These are phyloP conservation scores for Verticillium nonalfalfae DNA, from an alignment of 2,329 filamentous ascomycete species.

Conservation along the genomic window DNA sequence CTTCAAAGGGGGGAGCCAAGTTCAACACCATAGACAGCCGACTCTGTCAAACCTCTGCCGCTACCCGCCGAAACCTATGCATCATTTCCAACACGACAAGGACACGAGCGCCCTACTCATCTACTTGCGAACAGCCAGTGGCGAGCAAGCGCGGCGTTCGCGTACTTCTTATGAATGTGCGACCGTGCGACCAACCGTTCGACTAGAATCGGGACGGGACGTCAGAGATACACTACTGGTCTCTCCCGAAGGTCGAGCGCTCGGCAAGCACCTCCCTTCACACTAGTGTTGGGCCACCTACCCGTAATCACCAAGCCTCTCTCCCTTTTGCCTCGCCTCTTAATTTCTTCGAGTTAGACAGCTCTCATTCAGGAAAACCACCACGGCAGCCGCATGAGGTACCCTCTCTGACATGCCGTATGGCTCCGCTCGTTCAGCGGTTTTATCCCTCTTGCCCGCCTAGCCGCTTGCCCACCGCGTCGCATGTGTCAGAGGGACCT, in stretches of 20 bases:
- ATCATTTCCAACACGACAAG: neutral
- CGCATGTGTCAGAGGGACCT: neutral
- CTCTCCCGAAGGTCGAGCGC: neutral
- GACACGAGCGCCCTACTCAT: neutral
- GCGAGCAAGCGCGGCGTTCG: neutral
- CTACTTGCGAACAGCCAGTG: neutral
- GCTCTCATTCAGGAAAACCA: neutral
- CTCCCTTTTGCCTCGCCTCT: neutral
- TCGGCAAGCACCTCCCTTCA: neutral
- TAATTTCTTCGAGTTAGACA: neutral
- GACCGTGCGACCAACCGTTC: neutral
- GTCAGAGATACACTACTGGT: neutral
- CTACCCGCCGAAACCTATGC: neutral
- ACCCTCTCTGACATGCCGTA: neutral
- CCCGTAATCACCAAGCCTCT: neutral
- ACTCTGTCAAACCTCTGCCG: neutral
- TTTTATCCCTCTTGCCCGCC: neutral
- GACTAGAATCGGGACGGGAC: neutral
- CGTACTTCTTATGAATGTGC: neutral
- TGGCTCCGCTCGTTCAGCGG: neutral
- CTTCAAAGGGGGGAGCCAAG: neutral
- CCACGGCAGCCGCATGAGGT: neutral
- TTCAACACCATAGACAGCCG: neutral
- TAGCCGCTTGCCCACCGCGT: neutral
- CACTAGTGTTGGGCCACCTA: neutral